Evolutionary conservation across 768 basidiomycete species (phyloP).

Genomic region (Rubroboletus pulcherrimus): DNA sequence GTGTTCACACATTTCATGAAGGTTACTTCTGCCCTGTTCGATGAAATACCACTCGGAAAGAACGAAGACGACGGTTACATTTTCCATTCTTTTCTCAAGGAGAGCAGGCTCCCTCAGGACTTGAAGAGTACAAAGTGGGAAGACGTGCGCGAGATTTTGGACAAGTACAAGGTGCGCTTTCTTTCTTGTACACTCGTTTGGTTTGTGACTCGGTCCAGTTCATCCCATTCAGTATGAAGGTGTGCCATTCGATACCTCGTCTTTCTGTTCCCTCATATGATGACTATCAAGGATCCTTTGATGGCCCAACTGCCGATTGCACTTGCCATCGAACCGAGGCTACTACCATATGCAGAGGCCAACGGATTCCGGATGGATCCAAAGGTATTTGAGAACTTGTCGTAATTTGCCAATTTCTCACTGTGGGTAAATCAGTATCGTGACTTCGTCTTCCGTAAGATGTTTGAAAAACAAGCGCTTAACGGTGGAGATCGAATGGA

Average conservation of each 20-base stretch:
- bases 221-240: conserved; percentile 73
- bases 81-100: conserved; percentile 63
- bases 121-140: conserved; percentile 61
- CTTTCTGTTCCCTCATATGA: conserved; percentile 2
- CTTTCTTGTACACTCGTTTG: background rate
- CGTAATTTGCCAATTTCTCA: conserved; percentile 11
- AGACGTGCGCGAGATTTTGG: conserved; percentile 58
- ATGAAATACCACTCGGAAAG: conserved; percentile 66
- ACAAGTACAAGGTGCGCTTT: conserved; percentile 58
- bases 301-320: conserved; percentile 75
- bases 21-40: conserved; percentile 54
- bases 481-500: conserved; percentile 51
- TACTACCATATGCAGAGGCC: conserved; percentile 64
- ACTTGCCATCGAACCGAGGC: conserved; percentile 70
- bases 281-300: conserved; percentile 57
- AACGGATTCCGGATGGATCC: conserved; percentile 80
- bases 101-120: conserved; percentile 61
- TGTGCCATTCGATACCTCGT: conserved; percentile 25
- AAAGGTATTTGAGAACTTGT: conserved; percentile 44
- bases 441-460: conserved; percentile 83
- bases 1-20: conserved; percentile 65
- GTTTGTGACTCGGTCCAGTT: conserved; percentile 45
- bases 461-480: conserved; percentile 60
- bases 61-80: conserved; percentile 72
- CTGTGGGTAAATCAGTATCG: conserved; percentile 51